Conservation (phyloP, 2,329 filamentous ascomycete species). For the Fusarium phyllophilum region DNA sequence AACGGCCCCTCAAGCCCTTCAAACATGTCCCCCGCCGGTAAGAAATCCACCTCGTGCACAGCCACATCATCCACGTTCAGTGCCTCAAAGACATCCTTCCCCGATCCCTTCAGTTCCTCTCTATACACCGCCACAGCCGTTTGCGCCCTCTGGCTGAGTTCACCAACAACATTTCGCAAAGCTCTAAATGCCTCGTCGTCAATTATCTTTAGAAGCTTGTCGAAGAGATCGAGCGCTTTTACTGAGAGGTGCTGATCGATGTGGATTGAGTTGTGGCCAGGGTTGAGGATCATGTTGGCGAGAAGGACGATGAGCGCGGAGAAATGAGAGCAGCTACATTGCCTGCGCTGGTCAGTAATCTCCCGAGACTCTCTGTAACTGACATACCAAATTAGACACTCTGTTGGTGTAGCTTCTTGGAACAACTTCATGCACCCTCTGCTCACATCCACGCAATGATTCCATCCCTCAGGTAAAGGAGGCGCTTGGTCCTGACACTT, state of each 20-base stretch:
- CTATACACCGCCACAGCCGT: conserved; percentile 22
- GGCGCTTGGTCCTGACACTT: conserved; percentile 12
- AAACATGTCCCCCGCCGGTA: conserved; percentile 4
- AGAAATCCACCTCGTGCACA: conserved; percentile 13
- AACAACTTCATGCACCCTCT: conserved; percentile 50
- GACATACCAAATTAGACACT: conserved; percentile 48
- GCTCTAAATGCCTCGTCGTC: conserved; percentile 30
- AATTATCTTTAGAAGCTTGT: conserved; percentile 38
- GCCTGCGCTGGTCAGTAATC: conserved; percentile 25
- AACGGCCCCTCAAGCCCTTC: conserved; percentile 24
- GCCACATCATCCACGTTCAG: conserved; percentile 1
- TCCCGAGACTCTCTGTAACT: fast-evolving
- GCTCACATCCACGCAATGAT: conserved; percentile 47
- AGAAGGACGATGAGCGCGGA: conserved; percentile 50
- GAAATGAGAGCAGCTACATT: conserved; percentile 47
- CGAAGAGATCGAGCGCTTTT: conserved; percentile 44
- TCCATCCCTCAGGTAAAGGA: conserved; percentile 47
- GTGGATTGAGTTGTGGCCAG: conserved; percentile 38
- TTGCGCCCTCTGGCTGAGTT: conserved; percentile 36
- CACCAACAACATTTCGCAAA: conserved; percentile 23
- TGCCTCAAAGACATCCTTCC: conserved; percentile 6
- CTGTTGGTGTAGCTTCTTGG: conserved; percentile 43
- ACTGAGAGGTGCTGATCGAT: conserved; percentile 45
- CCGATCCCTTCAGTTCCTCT: background rate
- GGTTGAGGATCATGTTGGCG: conserved; percentile 47